A percentile compares a stretch with the other conserved stretches of the same genome.
phyloP scores from a whole-genome alignment of 2,329 filamentous ascomycete species.

The Endocalyx cinctus region DNA sequence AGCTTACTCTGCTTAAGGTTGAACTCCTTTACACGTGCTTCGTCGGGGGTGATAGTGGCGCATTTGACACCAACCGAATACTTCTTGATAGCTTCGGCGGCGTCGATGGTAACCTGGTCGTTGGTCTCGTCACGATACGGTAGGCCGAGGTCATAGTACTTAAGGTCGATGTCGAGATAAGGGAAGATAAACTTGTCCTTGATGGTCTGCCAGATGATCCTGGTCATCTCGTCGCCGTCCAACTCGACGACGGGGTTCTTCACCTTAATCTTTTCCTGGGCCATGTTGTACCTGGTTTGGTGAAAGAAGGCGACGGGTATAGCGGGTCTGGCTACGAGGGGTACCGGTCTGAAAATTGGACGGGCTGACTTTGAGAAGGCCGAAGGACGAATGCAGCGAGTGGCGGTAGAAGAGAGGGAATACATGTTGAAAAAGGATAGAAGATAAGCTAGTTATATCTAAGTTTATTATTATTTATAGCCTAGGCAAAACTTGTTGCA shows the following conservation, averaged over 20 bases:
- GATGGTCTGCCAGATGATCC: slow-evolving; percentile 98
- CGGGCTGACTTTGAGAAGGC: slow-evolving; percentile 22
- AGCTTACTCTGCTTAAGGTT: slow-evolving; percentile 91
- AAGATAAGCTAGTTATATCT: not conserved
- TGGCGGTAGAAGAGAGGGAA: slow-evolving; percentile 18
- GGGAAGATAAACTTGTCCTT: slow-evolving; percentile 98
- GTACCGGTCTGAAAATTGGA: slow-evolving; percentile 21
- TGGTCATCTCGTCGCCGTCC: slow-evolving; percentile 93
- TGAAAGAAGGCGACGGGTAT: slow-evolving; percentile 29
- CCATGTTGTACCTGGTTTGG: slow-evolving; percentile 46
- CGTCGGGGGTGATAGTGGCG: slow-evolving; percentile 97
- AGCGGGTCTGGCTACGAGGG: slow-evolving; percentile 18
- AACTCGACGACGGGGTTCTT: slow-evolving; percentile 98
- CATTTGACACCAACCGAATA: slow-evolving; percentile 99
- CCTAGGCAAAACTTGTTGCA: not conserved
- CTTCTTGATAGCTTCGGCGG: slow-evolving; percentile 97
- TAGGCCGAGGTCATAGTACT: slow-evolving; percentile 90
- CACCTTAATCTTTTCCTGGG: slow-evolving; percentile 96
- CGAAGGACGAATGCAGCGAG: slow-evolving; percentile 24
- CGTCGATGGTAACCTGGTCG: slow-evolving; percentile 92
- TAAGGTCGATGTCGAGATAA: slow-evolving; percentile 94
- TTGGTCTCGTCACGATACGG: slow-evolving; percentile 94
- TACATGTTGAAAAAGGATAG: slow-evolving; percentile 18
- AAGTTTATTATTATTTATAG: too few relatives aligned
- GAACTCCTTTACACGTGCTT: slow-evolving; percentile 94